A percentile compares a stretch with the other conserved stretches of the same genome.
phyloP scores from a whole-genome alignment of 164 flowering plant species.

The Malania oleifera region DNA sequence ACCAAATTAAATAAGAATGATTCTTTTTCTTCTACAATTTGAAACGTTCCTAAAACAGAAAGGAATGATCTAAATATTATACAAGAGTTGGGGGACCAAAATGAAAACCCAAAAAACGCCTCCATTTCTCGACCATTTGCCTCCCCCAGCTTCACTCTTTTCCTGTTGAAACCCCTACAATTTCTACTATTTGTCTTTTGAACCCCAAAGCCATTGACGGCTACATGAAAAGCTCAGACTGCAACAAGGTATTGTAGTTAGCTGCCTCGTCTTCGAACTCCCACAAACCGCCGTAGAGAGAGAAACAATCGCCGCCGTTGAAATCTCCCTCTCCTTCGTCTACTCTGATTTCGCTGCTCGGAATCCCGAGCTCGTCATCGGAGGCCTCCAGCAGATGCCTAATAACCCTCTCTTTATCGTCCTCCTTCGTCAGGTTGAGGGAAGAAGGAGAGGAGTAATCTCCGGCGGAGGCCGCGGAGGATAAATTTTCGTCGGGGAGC shows the following conservation, averaged over 20 bases:
- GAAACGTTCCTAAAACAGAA: background rate
- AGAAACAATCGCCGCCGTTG: slow-evolving; percentile 1
- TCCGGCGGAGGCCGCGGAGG: too few relatives aligned
- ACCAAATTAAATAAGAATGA: background rate
- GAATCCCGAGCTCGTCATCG: slow-evolving; percentile 81
- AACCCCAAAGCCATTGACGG: slow-evolving; percentile 21
- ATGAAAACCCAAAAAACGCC: slow-evolving; percentile 15
- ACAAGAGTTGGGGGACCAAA: slow-evolving; percentile 16
- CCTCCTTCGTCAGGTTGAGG: slow-evolving; percentile 8
- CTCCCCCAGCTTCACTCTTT: background rate
- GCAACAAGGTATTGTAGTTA: slow-evolving; percentile 46
- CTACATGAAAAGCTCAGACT: slow-evolving; percentile 53
- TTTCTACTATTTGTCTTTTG: slow-evolving; percentile 6
- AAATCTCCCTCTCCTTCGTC: background rate
- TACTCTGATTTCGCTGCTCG: slow-evolving; percentile 18
- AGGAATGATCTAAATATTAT: slow-evolving; percentile 1
- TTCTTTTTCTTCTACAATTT: slow-evolving; percentile 8
- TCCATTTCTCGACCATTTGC: background rate
- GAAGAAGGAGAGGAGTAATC: background rate
- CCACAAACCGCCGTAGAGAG: slow-evolving; percentile 40
- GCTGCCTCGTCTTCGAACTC: slow-evolving; percentile 64
- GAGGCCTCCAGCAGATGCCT: slow-evolving; percentile 74
- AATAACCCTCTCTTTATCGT: slow-evolving; percentile 37
- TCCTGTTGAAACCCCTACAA: slow-evolving; percentile 6
- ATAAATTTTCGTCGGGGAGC: too few relatives aligned